Base-by-base conservation (phyloP, 345 rosid species). In the Populus deltoides region DNA sequence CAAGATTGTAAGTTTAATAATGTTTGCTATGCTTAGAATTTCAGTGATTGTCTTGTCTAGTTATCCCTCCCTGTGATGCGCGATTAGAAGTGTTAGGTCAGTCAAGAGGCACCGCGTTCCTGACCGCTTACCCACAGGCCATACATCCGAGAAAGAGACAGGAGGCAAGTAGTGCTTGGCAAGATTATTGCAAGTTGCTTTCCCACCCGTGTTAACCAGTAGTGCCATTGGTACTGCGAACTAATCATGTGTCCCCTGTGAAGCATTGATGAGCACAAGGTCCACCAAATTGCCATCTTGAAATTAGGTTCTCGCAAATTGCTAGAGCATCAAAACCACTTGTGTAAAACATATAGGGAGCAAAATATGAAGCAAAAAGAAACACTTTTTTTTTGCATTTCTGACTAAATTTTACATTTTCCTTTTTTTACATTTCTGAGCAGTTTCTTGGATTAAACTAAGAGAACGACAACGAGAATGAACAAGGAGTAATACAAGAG, bases 401-500 rank as follows among this genome's bases (percentile, higher is more conserved):
- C 57, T 72, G 36, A n/a, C 45, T 76, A 74, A 74, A 79, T 69
- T 87, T 80, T 87, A 82, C 85, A 85, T 55, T 57, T 51, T 25
- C 38, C 38, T 72, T 72, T 80, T 78, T 77, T 72, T 74, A 74
- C 80, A 82, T 85, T 78, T 78, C 70, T 7, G 20, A 62, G 70
- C 29, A 70, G 73, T 73, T 71, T 33, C 76, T 76, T 79, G 49
- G 81, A 70, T 79, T 77, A 73, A 69, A 74, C 78, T 81, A 76
- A 78, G 80, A 81, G 74, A 17, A 68, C 76, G 75, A 49, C 80
- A 81, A 79, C 36, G 83, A 49, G 84, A 78, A 80, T 79, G 76
- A 86, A 88, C 88, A 85, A 76, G 83, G 78, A 80, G 71, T 12
- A 81, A 81, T 69, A 76, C 79, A 83, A 74, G 82, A 53, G 59